Conservation (phyloP, 192 early-diverging fungal species). For the Backusella australiensis region DNA sequence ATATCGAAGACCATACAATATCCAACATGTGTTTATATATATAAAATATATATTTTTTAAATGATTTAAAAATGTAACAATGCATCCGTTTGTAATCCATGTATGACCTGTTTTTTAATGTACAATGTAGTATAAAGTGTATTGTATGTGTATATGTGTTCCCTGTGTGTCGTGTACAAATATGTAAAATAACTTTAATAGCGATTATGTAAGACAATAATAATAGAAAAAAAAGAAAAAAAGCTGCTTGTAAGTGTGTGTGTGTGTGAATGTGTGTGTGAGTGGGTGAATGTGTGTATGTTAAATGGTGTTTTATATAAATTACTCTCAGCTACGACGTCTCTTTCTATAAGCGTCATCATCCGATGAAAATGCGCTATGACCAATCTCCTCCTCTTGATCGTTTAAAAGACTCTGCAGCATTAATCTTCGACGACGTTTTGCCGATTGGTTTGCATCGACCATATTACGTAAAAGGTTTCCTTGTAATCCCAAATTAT, state of each 20-base stretch:
- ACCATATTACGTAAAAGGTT: constrained; percentile 35
- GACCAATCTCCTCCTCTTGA: neutral
- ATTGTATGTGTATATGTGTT: too few relatives aligned
- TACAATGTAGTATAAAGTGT: too few relatives aligned
- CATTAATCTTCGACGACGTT: constrained; percentile 29
- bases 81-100: too few relatives aligned
- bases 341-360: constrained; percentile 3
- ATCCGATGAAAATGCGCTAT: neutral
- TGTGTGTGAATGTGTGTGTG: neutral
- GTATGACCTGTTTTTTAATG: too few relatives aligned
- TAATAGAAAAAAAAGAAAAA: neutral
- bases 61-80: too few relatives aligned
- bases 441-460: constrained; percentile 26
- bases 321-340: neutral
- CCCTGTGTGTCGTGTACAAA: too few relatives aligned
- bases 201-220: neutral
- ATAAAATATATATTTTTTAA: too few relatives aligned
- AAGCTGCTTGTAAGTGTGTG: neutral
- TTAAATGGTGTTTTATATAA: neutral
- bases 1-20: too few relatives aligned
- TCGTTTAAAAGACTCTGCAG: constrained; percentile 23
- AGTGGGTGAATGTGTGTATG: neutral
- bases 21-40: too few relatives aligned
- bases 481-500: constrained; percentile 71
- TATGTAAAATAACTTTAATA: too few relatives aligned